Percentiles rank a stretch among this genome's conserved stretches.
Conservation (phyloP, 495 filamentous ascomycete species). For the Oleoguttula mirabilis region DNA sequence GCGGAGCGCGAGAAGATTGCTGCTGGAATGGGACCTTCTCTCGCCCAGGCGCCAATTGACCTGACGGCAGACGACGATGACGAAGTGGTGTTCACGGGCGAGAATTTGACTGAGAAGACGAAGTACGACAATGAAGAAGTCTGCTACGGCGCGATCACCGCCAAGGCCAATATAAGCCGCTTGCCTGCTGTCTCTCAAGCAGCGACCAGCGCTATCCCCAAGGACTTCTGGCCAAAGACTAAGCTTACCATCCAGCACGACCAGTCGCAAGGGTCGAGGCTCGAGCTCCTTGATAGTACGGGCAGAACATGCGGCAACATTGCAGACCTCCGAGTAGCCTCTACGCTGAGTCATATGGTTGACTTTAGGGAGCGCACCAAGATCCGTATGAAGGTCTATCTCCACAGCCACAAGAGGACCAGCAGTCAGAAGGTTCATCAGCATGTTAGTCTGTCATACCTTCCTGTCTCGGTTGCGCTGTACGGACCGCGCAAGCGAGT, state of each 20-base stretch:
- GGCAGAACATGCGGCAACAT: too few relatives aligned
- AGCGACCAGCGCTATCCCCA: not conserved
- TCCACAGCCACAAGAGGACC: constrained; percentile 48
- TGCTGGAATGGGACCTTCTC: constrained; percentile 26
- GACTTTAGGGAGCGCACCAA: too few relatives aligned
- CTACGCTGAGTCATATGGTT: too few relatives aligned
- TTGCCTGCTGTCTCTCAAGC: constrained; percentile 1
- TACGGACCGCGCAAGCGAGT: constrained; percentile 66
- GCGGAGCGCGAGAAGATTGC: constrained; percentile 38
- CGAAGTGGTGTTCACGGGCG: constrained; percentile 35
- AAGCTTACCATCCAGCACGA: constrained; percentile 1
- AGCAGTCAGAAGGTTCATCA: too few relatives aligned
- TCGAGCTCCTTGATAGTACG: too few relatives aligned
- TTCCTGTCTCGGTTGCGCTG: constrained; percentile 56
- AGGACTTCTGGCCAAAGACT: constrained; percentile 6
- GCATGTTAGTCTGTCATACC: constrained; percentile 38
- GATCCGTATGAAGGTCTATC: constrained; percentile 54
- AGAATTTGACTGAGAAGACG: constrained; percentile 1
- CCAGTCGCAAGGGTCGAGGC: too few relatives aligned
- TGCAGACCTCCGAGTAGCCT: too few relatives aligned
- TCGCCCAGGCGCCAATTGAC: constrained; percentile 44
- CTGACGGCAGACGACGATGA: constrained; percentile 46
- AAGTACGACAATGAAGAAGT: constrained; percentile 49
- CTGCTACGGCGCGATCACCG: constrained; percentile 54
- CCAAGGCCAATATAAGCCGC: constrained; percentile 8